Base-by-base conservation (phyloP, 768 basidiomycete species). In the Mycena leptocephala region DNA sequence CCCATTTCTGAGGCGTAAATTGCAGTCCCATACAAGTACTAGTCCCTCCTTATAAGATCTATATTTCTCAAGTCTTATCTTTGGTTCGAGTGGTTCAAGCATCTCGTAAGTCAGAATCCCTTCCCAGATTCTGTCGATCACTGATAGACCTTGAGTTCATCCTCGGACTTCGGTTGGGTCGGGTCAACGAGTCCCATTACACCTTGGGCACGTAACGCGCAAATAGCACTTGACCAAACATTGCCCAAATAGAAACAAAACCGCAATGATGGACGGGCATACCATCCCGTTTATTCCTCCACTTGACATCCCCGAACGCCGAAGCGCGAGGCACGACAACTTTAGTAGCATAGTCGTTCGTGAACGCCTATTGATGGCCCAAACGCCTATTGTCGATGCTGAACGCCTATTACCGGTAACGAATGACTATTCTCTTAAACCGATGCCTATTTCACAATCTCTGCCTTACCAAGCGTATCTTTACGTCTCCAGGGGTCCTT, bases 221-320 rank as follows among this genome's bases (percentile, higher is more conserved):
- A 48, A 43, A 69, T 70, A 64, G 72, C 67, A 39, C 75, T 76
- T 20, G 72, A 65, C 22, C 55, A 8, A 7, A 69, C 51, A 30
- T 61, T 59, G 63, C 65, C 69, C 48, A 53, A 69, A 63, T 62
- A 61, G 66, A 61, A 66, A 73, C 62, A 72, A 76, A 74, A 75
- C 77, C 62, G 55, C 75, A 48, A 79, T 78, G 71, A 65, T 79
- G 18, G 78, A 53, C 58, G 76, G 81, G 30, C 73, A 64, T 30
- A 71, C 76, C 22, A 86, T 85, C 30, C 85, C 85, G 26, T 86
- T 86, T 67, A 86, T 87, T 43, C 83, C 89, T 73, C 83, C 89
- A 72, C 75, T 90, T 77, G 78, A 83, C 77, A 82, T 87, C 76
- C 75, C 88, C 77, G 67, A 87, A 78, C 75, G 71, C 58, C 77